A percentile compares a stretch with the other conserved stretches of the same genome.
These are phyloP conservation scores for Sordariomycetes sp. DNA, from an alignment of 2,329 filamentous ascomycete genomes.

Conservation along the genomic window DNA sequence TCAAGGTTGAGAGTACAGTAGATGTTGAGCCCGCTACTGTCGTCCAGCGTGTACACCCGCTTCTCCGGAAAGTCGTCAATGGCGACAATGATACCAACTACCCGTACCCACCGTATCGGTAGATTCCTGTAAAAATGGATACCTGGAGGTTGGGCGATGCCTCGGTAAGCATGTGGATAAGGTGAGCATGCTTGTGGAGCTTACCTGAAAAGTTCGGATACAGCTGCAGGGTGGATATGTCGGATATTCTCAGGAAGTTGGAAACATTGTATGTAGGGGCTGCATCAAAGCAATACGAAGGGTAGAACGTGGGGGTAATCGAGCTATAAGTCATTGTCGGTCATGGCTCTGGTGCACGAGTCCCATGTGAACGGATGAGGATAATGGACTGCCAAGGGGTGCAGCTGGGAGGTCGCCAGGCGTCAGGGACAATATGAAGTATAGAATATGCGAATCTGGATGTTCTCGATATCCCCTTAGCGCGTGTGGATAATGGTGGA, in stretches of 20 bases:
- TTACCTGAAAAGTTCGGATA: conserved; percentile 40
- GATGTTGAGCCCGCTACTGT: conserved; percentile 48
- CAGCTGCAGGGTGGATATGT: conserved; percentile 32
- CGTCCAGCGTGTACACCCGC: conserved; percentile 46
- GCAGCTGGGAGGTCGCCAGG: too few relatives aligned
- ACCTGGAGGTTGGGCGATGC: conserved; percentile 16
- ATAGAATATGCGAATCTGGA: background rate
- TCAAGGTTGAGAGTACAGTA: conserved; percentile 23
- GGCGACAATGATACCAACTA: conserved; percentile 57
- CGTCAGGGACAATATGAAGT: background rate
- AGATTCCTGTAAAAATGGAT: conserved; percentile 60
- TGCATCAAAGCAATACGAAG: conserved; percentile 48
- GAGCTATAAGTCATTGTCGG: conserved; percentile 27
- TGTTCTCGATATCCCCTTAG: too few relatives aligned
- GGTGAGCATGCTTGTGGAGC: conserved; percentile 2
- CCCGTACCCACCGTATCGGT: conserved; percentile 61
- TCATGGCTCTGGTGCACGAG: background rate
- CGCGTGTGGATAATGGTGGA: too few relatives aligned
- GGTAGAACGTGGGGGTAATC: conserved; percentile 31
- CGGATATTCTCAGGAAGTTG: conserved; percentile 39
- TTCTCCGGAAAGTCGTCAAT: conserved; percentile 34
- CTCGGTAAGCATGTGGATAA: background rate
- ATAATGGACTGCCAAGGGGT: background rate
- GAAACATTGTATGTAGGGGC: conserved; percentile 47
- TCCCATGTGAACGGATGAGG: background rate